These are phyloP conservation scores for Podila minutissima DNA, from an alignment of 192 early-diverging fungal genomes.

Conservation along the genomic window DNA sequence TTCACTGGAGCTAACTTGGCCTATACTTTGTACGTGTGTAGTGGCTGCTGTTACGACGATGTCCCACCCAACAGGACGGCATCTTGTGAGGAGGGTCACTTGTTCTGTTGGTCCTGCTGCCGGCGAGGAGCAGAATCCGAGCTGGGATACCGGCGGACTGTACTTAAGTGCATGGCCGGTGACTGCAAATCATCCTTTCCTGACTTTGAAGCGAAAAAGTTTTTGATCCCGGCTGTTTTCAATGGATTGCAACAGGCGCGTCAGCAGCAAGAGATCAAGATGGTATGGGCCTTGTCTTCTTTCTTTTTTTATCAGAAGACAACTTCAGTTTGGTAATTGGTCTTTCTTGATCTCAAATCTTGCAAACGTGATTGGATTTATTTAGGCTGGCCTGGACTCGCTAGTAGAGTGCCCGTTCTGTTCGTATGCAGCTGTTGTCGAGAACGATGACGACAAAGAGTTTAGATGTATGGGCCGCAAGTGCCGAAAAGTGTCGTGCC, in stretches of 20 bases:
- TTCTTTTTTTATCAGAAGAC: conserved; percentile 21
- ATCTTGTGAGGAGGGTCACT: conserved; percentile 66
- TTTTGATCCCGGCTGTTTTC: conserved; percentile 47
- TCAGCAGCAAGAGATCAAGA: conserved; percentile 57
- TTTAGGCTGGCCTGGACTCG: conserved; percentile 51
- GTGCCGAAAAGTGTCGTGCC: conserved; percentile 60
- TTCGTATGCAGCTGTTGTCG: conserved; percentile 50
- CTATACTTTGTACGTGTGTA: not conserved
- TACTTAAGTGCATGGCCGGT: conserved; percentile 57
- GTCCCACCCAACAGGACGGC: conserved; percentile 49
- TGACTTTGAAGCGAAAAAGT: conserved; percentile 50
- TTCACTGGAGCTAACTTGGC: not conserved
- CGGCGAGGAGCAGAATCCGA: conserved; percentile 59
- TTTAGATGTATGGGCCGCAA: conserved; percentile 58
- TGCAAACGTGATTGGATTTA: not conserved
- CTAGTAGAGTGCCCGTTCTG: conserved; percentile 61
- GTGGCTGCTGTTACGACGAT: conserved; percentile 63
- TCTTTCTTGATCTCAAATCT: not conserved
- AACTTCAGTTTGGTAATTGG: not conserved
- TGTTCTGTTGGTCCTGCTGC: conserved; percentile 64
- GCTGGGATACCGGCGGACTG: conserved; percentile 56
- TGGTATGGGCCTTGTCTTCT: conserved; percentile 21
- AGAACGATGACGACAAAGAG: conserved; percentile 56
- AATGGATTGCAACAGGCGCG: conserved; percentile 52
- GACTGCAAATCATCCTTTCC: conserved; percentile 58